These are phyloP conservation scores for Dimocarpus longan DNA, from an alignment of 345 rosid genomes.

Conservation along the genomic window DNA sequence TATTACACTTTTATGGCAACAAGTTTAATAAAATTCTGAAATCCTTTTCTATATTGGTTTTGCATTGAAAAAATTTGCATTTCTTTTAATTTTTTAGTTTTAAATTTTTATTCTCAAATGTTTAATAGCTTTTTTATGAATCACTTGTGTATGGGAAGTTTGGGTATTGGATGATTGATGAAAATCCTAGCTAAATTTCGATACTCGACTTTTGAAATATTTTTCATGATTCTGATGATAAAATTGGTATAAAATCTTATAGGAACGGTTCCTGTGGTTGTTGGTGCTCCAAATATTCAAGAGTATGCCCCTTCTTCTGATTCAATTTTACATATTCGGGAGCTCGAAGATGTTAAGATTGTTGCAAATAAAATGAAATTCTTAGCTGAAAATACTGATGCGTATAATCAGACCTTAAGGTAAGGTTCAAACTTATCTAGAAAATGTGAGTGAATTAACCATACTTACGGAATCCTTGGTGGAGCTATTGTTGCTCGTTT, in stretches of 20 bases:
- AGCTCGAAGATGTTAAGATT: constrained; percentile 51
- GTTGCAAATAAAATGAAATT: constrained; percentile 76
- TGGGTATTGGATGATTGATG: not conserved
- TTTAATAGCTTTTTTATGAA: not conserved
- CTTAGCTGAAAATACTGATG: constrained; percentile 69
- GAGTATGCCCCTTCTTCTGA: constrained; percentile 77
- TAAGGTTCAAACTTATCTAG: constrained; percentile 11
- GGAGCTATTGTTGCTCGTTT: not conserved
- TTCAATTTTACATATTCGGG: constrained; percentile 72
- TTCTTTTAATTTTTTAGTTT: not conserved
- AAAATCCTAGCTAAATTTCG: not conserved
- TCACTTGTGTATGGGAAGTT: not conserved
- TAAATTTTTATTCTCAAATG: not conserved
- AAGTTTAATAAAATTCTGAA: constrained; percentile 1
- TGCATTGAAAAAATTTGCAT: not conserved
- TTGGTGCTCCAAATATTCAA: constrained; percentile 91
- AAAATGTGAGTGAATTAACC: not conserved
- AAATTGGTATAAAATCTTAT: constrained; percentile 12
- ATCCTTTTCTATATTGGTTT: not conserved
- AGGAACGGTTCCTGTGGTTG: constrained; percentile 91
- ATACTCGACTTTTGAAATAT: not conserved
- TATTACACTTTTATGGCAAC: not conserved
- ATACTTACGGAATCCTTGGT: not conserved
- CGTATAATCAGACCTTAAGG: constrained; percentile 80
- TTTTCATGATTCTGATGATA: constrained; percentile 6